These are phyloP conservation scores for Chalciporus pseudorubinellus DNA, from an alignment of 768 basidiomycete species.

Conservation along the genomic window DNA sequence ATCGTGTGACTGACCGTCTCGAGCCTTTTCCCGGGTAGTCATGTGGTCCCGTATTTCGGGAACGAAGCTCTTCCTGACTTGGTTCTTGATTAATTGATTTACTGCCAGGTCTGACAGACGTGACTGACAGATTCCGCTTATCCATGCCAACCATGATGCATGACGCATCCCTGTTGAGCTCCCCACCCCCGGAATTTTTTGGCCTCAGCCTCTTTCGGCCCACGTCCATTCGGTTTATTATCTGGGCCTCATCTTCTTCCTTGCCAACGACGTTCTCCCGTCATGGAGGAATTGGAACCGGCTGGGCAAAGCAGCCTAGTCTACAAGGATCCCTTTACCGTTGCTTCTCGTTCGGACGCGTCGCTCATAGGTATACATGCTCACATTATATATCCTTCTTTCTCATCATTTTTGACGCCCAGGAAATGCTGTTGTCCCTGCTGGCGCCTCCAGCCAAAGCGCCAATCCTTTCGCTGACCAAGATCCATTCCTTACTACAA, in stretches of 20 bases:
- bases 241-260: background rate
- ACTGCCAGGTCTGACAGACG: too few relatives aligned
- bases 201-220: background rate
- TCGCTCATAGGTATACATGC: slow-evolving; percentile 12
- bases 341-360: slow-evolving; percentile 11
- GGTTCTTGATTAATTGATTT: too few relatives aligned
- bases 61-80: too few relatives aligned
- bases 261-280: slow-evolving; percentile 12
- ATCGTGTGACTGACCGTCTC: too few relatives aligned
- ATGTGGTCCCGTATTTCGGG: too few relatives aligned
- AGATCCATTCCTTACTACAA: slow-evolving; percentile 4
- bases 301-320: slow-evolving; percentile 14
- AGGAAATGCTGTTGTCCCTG: slow-evolving; percentile 12
- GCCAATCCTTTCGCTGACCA: slow-evolving; percentile 9
- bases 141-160: too few relatives aligned
- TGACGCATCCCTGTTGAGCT: too few relatives aligned
- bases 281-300: slow-evolving; percentile 23
- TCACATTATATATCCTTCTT: too few relatives aligned
- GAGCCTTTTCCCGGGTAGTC: too few relatives aligned
- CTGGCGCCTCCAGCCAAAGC: slow-evolving; percentile 1
- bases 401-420: background rate
- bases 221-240: background rate
- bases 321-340: slow-evolving; percentile 11
- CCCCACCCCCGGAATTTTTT: background rate
- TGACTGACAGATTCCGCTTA: background rate